Conservation (phyloP, 768 basidiomycete species). For the Paxillus ammoniavirescens region DNA sequence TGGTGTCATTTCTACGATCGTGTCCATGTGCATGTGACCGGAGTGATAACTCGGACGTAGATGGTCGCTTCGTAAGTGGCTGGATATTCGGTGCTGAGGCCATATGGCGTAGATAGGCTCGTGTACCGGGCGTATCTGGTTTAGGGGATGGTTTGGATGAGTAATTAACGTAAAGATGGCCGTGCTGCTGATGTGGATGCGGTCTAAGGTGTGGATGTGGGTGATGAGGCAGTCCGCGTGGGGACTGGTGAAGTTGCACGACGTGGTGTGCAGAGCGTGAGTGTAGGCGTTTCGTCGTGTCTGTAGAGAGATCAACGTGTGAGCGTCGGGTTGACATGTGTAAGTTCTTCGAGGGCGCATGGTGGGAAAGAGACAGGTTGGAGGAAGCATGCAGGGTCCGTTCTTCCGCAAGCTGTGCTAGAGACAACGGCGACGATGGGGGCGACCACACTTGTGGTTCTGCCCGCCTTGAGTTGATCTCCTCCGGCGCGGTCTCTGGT, state of each 20-base stretch:
- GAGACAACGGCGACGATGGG: slow-evolving; percentile 27
- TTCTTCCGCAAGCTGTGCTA: slow-evolving; percentile 10
- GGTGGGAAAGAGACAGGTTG: slow-evolving; percentile 13
- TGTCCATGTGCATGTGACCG: slow-evolving; percentile 30
- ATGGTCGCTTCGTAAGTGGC: slow-evolving; percentile 31
- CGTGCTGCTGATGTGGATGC: slow-evolving; percentile 19
- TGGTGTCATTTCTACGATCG: slow-evolving; percentile 31
- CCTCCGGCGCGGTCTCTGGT: slow-evolving; percentile 13
- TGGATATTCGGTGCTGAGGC: slow-evolving; percentile 54
- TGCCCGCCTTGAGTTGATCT: slow-evolving; percentile 5
- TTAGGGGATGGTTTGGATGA: slow-evolving; percentile 24
- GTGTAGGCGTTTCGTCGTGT: slow-evolving; percentile 5
- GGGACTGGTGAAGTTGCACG: slow-evolving; percentile 21
- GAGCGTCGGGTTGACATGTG: slow-evolving; percentile 7
- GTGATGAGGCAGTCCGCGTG: slow-evolving; percentile 21
- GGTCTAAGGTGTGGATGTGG: slow-evolving; percentile 17
- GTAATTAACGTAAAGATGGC: slow-evolving; percentile 21
- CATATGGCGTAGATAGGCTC: slow-evolving; percentile 74
- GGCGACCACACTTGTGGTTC: slow-evolving; percentile 13
- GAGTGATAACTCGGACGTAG: slow-evolving; percentile 29
- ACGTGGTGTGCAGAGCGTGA: slow-evolving; percentile 6
- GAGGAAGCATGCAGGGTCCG: slow-evolving; percentile 11
- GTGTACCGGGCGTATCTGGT: slow-evolving; percentile 46
- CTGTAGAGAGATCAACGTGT: slow-evolving; percentile 12
- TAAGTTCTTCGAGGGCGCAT: slow-evolving; percentile 23